phyloP scores from a whole-genome alignment of 2,329 filamentous ascomycete species.

The Fusarium palustre region DNA sequence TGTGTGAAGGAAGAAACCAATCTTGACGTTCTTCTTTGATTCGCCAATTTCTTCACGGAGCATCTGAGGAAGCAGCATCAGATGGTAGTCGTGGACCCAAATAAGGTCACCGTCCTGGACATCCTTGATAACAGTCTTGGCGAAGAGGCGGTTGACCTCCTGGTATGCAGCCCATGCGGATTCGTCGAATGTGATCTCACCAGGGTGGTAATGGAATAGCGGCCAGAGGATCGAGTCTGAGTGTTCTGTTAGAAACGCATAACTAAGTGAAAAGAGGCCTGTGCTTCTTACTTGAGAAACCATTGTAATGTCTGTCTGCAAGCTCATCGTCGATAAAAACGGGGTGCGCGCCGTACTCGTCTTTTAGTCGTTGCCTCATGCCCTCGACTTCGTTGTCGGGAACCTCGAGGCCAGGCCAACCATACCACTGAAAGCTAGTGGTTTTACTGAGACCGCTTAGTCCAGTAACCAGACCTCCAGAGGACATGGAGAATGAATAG shows the following conservation, averaged over 20 bases:
- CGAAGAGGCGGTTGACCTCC: conserved; percentile 92
- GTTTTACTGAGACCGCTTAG: conserved; percentile 91
- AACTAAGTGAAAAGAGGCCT: neutral
- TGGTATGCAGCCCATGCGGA: conserved; percentile 92
- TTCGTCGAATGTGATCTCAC: conserved; percentile 98
- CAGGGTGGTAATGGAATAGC: conserved; percentile 97
- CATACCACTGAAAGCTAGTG: conserved; percentile 97
- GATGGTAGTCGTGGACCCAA: conserved; percentile 98
- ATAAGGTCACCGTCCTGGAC: conserved; percentile 94
- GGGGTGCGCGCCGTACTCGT: conserved; percentile 89
- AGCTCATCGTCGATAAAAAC: conserved; percentile 95
- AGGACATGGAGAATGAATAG: conserved; percentile 96
- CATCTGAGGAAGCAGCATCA: conserved; percentile 97
- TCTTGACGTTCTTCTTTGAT: conserved; percentile 90
- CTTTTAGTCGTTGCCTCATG: conserved; percentile 82
- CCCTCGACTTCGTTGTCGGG: conserved; percentile 82
- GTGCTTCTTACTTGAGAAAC: conserved; percentile 83
- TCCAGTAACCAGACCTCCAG: conserved; percentile 93
- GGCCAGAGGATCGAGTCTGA: conserved; percentile 97
- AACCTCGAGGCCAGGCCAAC: conserved; percentile 94
- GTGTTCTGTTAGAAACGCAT: conserved; percentile 15
- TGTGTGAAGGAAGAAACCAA: conserved; percentile 98
- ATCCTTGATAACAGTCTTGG: conserved; percentile 85
- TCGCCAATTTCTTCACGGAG: conserved; percentile 87
- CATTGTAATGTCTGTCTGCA: conserved; percentile 96